Evolutionary conservation across 2,329 filamentous ascomycete genomes (phyloP).

Genomic region (Pseudocercospora ulei): DNA sequence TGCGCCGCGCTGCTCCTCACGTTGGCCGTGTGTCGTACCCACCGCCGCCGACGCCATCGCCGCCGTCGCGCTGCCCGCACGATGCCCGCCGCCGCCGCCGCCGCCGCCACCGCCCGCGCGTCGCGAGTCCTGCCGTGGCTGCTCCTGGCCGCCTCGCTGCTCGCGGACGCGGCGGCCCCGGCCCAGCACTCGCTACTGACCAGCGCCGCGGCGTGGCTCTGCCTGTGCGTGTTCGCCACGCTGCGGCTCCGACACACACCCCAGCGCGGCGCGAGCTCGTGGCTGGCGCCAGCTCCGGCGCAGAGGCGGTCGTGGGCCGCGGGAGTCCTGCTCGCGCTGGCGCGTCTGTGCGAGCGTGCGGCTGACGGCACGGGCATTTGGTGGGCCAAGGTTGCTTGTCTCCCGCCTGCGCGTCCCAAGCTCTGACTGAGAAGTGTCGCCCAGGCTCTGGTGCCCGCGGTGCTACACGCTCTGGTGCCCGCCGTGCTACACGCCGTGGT

Average conservation of each 20-base stretch:
- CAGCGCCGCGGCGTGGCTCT: conserved; percentile 38
- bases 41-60: conserved; percentile 21
- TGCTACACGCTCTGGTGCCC: conserved; percentile 28
- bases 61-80: conserved; percentile 23
- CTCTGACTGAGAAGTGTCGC: conserved; percentile 25
- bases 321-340: conserved; percentile 38
- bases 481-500: conserved; percentile 23
- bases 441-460: conserved; percentile 28
- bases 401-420: conserved; percentile 7
- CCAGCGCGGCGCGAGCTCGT: conserved; percentile 24
- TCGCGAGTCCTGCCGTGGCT: conserved; percentile 28
- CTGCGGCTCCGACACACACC: conserved; percentile 28
- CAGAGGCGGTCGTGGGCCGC: conserved; percentile 35
- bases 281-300: conserved; percentile 24
- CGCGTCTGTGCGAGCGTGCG: conserved; percentile 40
- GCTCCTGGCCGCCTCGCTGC: conserved; percentile 32
- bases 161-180: conserved; percentile 16
- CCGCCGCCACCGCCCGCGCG: conserved; percentile 13
- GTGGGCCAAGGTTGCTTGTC: conserved; percentile 38
- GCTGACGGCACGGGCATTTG: conserved; percentile 39
- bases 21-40: too few species aligned
- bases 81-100: conserved; percentile 19
- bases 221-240: conserved; percentile 34
- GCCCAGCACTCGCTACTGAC: conserved; percentile 34
- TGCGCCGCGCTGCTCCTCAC: too few species aligned